phyloP scores from a whole-genome alignment of 768 basidiomycete species.

The Roridomyces roridus region DNA sequence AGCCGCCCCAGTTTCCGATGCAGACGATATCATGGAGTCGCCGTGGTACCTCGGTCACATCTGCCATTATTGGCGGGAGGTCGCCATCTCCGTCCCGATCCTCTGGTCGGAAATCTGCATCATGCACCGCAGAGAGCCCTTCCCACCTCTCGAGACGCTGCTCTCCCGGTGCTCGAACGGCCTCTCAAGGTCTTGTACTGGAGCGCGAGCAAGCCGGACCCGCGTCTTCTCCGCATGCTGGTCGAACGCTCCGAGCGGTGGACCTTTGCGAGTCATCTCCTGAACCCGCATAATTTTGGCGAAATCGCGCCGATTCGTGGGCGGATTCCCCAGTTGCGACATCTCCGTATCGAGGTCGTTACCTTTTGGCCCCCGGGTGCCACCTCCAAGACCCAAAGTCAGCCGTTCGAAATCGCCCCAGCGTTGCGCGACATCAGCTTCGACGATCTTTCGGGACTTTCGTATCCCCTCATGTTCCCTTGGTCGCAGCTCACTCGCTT shows the following conservation, averaged over 20 bases:
- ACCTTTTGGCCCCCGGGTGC: background rate
- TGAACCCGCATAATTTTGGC: background rate
- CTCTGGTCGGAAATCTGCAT: slow-evolving; percentile 11
- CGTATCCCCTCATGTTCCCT: background rate
- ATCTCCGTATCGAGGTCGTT: slow-evolving; percentile 3
- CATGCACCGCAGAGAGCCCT: background rate
- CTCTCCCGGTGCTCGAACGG: background rate
- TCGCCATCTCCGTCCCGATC: background rate
- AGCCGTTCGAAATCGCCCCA: slow-evolving; percentile 15
- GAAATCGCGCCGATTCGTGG: background rate
- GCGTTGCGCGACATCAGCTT: slow-evolving; percentile 2
- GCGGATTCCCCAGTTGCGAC: background rate
- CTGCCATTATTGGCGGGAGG: slow-evolving; percentile 9
- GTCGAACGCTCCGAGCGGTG: background rate
- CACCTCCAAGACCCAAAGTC: background rate
- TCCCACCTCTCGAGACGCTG: background rate
- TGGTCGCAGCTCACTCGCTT: slow-evolving; percentile 4
- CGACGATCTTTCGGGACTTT: slow-evolving; percentile 2
- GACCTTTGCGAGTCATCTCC: background rate
- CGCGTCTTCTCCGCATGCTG: background rate
- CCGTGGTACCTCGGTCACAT: slow-evolving; percentile 17
- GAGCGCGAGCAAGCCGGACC: background rate
- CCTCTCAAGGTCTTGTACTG: slow-evolving; percentile 3
- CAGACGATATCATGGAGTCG: background rate
- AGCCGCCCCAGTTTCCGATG: background rate